phyloP scores from a whole-genome alignment of 2,329 filamentous ascomycete species.

The Fusarium illudens region DNA sequence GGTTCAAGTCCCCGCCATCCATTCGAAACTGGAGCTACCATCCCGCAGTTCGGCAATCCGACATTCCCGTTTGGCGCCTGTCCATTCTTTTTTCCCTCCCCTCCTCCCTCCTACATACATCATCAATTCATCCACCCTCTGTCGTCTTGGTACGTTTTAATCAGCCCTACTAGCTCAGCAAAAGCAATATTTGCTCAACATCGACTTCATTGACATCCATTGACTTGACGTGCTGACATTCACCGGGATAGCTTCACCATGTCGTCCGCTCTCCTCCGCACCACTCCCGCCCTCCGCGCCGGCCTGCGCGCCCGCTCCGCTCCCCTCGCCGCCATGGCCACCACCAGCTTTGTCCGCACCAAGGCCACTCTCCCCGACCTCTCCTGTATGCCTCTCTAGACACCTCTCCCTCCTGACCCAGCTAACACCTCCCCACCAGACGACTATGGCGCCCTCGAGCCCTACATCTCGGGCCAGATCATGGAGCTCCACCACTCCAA shows the following conservation, averaged over 20 bases:
- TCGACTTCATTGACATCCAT: too few relatives aligned
- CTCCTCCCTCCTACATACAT: constrained; percentile 45
- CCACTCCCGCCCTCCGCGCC: constrained; percentile 71
- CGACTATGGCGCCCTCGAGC: constrained; percentile 95
- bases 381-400: constrained; percentile 50
- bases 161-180: not conserved
- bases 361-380: constrained; percentile 96
- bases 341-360: constrained; percentile 80
- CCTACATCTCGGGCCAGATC: constrained; percentile 83
- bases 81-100: constrained; percentile 15
- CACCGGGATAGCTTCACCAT: constrained; percentile 57
- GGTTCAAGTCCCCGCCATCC: constrained; percentile 15
- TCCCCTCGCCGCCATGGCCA: constrained; percentile 70
- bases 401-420: not conserved
- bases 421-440: constrained; percentile 70
- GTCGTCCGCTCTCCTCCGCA: constrained; percentile 80
- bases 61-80: too few relatives aligned
- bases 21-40: not conserved
- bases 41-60: constrained; percentile 41
- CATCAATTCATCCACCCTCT: constrained; percentile 30
- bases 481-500: constrained; percentile 97
- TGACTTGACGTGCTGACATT: constrained; percentile 14
- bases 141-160: constrained; percentile 4
- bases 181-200: too few relatives aligned
- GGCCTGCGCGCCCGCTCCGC: constrained; percentile 74